These are phyloP conservation scores for Eimeria tenella DNA, from an alignment of 169 alveolate species.

Conservation along the genomic window DNA sequence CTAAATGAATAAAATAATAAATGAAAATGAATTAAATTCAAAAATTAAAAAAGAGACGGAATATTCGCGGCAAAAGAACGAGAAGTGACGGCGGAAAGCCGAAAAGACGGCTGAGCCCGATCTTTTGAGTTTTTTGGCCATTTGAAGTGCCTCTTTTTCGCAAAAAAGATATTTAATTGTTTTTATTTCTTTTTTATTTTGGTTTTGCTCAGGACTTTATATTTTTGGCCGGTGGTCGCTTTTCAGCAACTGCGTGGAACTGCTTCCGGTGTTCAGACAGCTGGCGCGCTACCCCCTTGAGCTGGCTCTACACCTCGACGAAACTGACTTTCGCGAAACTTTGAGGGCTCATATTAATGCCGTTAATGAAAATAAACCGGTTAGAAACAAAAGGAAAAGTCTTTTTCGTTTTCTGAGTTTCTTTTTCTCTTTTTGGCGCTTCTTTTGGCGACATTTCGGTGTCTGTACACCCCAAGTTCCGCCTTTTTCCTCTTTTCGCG, in stretches of 20 bases:
- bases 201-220: constrained; percentile 75
- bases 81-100: too few species aligned
- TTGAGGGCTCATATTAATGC: background rate
- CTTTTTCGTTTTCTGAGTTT: background rate
- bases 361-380: background rate
- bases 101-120: background rate
- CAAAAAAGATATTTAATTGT: background rate
- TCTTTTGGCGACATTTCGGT: too few species aligned
- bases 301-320: constrained; percentile 74
- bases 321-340: constrained; percentile 27
- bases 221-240: constrained; percentile 83
- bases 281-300: constrained; percentile 80
- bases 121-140: background rate
- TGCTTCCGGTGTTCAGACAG: constrained; percentile 81
- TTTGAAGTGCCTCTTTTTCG: background rate
- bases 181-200: background rate
- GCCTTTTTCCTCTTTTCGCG: too few species aligned
- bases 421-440: too few species aligned
- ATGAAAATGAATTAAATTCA: too few species aligned
- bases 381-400: background rate
- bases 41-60: too few species aligned
- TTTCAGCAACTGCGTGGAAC: constrained; percentile 84
- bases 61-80: too few species aligned
- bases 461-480: background rate
- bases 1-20: too few species aligned